Evolutionary conservation across 2,329 filamentous ascomycete genomes (phyloP).

Genomic region (Orbilia oligospora): DNA sequence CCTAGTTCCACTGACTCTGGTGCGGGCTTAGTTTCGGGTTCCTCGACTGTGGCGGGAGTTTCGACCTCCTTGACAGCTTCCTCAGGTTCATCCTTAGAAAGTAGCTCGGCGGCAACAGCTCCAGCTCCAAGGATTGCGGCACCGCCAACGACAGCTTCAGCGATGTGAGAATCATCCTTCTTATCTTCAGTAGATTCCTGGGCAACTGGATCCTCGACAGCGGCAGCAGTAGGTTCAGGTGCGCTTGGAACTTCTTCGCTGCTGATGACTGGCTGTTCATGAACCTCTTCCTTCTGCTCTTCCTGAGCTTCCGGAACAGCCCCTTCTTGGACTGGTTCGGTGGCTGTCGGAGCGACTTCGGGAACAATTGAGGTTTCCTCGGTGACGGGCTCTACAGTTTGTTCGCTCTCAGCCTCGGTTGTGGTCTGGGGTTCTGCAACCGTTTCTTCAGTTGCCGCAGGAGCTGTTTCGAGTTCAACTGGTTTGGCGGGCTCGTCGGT

Average conservation of each 20-base stretch:
- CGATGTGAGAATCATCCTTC: constrained; percentile 69
- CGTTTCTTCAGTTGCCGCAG: not conserved
- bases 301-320: not conserved
- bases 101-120: constrained; percentile 24
- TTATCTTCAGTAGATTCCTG: constrained; percentile 79
- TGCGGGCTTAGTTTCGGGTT: constrained; percentile 15
- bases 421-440: not conserved
- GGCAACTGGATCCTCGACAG: constrained; percentile 63
- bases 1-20: constrained; percentile 31
- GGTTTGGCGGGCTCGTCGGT: constrained; percentile 8
- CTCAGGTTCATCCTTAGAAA: constrained; percentile 36
- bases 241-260: constrained; percentile 1
- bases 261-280: not conserved
- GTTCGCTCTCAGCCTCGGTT: not conserved
- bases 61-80: constrained; percentile 26
- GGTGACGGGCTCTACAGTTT: not conserved
- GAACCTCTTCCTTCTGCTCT: not conserved
- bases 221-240: constrained; percentile 8
- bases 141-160: constrained; percentile 28
- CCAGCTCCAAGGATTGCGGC: constrained; percentile 31
- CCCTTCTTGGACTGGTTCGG: constrained; percentile 10
- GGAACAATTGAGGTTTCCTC: not conserved
- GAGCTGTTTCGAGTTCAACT: not conserved
- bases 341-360: constrained; percentile 1
- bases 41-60: constrained; percentile 20